Conservation (phyloP, 2,329 filamentous ascomycete species). For the Trichoderma gracile region DNA sequence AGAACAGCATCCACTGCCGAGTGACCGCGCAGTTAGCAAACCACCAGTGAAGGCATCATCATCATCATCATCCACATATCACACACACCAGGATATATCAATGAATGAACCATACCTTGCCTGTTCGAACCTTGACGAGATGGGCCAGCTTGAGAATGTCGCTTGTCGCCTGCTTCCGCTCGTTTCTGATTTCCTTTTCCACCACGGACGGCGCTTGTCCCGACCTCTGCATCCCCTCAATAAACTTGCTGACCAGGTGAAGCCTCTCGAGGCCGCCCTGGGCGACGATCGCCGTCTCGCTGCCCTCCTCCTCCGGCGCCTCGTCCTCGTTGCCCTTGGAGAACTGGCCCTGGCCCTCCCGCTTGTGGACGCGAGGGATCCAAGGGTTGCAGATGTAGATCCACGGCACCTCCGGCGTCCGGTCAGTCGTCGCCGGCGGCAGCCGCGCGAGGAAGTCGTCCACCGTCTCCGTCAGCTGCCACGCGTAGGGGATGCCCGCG, state of each 20-base stretch:
- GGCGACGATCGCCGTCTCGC: constrained; percentile 51
- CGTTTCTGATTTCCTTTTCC: constrained; percentile 50
- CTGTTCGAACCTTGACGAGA: constrained; percentile 57
- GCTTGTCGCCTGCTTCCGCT: constrained; percentile 50
- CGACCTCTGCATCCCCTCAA: constrained; percentile 47
- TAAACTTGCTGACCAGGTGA: constrained; percentile 48
- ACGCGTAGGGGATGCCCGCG: constrained; percentile 54
- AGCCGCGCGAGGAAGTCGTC: constrained; percentile 67
- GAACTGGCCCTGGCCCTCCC: constrained; percentile 38
- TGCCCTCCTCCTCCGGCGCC: constrained; percentile 48
- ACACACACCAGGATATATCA: not conserved
- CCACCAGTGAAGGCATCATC: not conserved
- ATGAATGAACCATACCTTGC: constrained; percentile 57
- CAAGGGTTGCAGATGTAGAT: constrained; percentile 72
- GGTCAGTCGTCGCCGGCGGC: constrained; percentile 63
- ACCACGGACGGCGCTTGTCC: constrained; percentile 41
- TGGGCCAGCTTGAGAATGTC: constrained; percentile 64
- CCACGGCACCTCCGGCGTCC: constrained; percentile 56
- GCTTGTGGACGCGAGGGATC: constrained; percentile 41
- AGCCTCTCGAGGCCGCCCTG: constrained; percentile 55
- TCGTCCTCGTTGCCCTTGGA: constrained; percentile 52
- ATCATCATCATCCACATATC: not conserved
- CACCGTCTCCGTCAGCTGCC: constrained; percentile 65
- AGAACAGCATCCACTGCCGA: constrained; percentile 77
- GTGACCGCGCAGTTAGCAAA: not conserved